Evolutionary conservation across 2,329 filamentous ascomycete species (phyloP), one percentile per base, ranked within the genome.

Genomic region (Parafenestella ontariensis): DNA sequence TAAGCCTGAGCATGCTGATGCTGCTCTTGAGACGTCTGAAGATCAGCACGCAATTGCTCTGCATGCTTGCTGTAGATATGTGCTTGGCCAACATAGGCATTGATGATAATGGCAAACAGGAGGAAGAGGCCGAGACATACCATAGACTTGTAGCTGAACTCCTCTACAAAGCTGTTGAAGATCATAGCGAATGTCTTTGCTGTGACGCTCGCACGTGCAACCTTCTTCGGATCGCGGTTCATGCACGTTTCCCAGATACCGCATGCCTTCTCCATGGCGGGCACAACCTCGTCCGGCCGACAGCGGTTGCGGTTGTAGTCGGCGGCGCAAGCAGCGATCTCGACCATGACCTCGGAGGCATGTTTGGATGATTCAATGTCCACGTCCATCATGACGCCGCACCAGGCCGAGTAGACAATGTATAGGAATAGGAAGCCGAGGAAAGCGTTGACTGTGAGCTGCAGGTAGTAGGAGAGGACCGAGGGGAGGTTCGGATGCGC

Each of bases 121-220:
- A 51, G 1, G 41, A 66, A 24, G 28, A 60, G 46, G 17, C 3
- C 24, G 56, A 40, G 41, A 67, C 52, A 58, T 81, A 87, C 85
- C 82, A 90, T 88, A 10, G 87, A 85, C 76, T 97, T 97, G 76
- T 91, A 89, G 60, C 89, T 92, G 75, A 98, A 93, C 5, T 91
- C 88, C 66, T 96, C 92, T 4, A 96, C 88, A 74, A 98, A 97
- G 68, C 89, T 89, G 73, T 98, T 97, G 76, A 98, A 89, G 36
- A 99, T 96, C 70, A 92, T 87, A 0, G 94, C 94, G 71, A 97
- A 90, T 23, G 93, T 95, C 69, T 91, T 89, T 5, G 92, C 93
- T 17, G 89, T 91, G 34, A 96, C 87, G 67, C 88, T 89, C 37
- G 94, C 89, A 33, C 89, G 83, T 62, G 91, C 92, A 51, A 96